Evolutionary conservation across 352 stramenopile genomes (phyloP).

Genomic region (Halophytophthora batemanensis): DNA sequence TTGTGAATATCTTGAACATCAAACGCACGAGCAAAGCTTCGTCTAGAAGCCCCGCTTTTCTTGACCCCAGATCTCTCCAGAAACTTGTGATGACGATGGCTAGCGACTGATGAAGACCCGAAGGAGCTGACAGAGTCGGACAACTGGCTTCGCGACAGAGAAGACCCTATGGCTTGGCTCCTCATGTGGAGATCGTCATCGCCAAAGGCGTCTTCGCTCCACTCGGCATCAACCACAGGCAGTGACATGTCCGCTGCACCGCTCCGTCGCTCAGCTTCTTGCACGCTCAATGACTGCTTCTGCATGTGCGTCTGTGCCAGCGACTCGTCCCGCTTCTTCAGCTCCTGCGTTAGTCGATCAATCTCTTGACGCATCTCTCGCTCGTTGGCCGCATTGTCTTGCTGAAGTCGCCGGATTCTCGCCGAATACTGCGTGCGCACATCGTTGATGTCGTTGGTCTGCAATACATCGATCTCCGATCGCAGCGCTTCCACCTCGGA

Average conservation of each 20-base stretch:
- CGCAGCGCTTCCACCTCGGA: conserved; percentile 53
- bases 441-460: conserved; percentile 55
- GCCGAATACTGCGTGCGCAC: conserved; percentile 41
- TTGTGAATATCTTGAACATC: conserved; percentile 19
- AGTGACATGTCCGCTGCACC: conserved; percentile 21
- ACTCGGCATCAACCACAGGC: conserved; percentile 15
- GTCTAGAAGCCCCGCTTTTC: conserved; percentile 7
- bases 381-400: conserved; percentile 39
- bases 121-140: conserved; percentile 33
- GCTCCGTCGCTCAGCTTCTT: conserved; percentile 3
- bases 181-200: conserved; percentile 28
- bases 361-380: conserved; percentile 48
- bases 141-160: conserved; percentile 57
- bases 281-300: conserved; percentile 9
- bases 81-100: conserved; percentile 14
- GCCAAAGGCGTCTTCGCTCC: conserved; percentile 24
- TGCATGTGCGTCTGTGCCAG: conserved; percentile 13
- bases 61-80: conserved; percentile 10
- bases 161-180: conserved; percentile 34
- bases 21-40: conserved; percentile 2
- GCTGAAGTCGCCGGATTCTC: conserved; percentile 51
- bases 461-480: conserved; percentile 63
- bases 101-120: conserved; percentile 12
- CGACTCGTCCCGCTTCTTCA: conserved; percentile 33
- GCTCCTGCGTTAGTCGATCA: conserved; percentile 45